Evolutionary conservation across 1,284 basidiomycete genomes (phyloP), one percentile per base, ranked within the genome.

Genomic region (Bjerkandera adusta): DNA sequence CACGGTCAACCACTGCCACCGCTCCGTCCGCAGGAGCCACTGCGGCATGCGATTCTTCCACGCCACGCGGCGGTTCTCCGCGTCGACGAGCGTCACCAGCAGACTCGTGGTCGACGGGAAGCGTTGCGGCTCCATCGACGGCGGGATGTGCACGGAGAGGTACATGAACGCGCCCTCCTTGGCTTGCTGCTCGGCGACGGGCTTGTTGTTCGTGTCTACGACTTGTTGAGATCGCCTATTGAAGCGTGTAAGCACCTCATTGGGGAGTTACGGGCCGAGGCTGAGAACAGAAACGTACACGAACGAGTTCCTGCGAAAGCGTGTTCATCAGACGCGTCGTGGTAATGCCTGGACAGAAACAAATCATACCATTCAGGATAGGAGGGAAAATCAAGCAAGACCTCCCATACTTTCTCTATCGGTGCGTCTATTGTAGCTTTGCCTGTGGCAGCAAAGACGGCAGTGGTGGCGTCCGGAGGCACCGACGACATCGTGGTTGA

Each of bases 1-100:
- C 16, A 71, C 68, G 21, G 68, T 76, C 43, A 89, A 58, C 47
- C 68, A 68, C 61, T 89, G 85, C 85, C 83, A 86, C 22, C 85
- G 72, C 51, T 80, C 74, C 0, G 76, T 65, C 16, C 55, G 56
- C 25, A 88, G 43, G 12, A 85, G 51, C 70, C 77, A 83, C 1
- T 47, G 36, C 11, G 69, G 63, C 1, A 67, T 62, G 18, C 64
- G 52, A 27, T 66, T 70, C 36, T 63, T 57, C 85, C 85, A 88
- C n/a, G 79, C 73, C 27, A 77, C 70, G 24, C 76, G 75, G 57
- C 74, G 70, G 33, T 72, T 71, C 32, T 69, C 72, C 25, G 66
- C 60, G 51, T 88, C 83, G 21, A 85, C 55, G 21, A 58, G 47
- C 2, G 63, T 61, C 38, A 64, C 57, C 5, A 57, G 27, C 7